A percentile compares a stretch with the other conserved stretches of the same genome.
Conservation (phyloP, 2,329 filamentous ascomycete genomes). For the Pseudodiploospora longispora region DNA sequence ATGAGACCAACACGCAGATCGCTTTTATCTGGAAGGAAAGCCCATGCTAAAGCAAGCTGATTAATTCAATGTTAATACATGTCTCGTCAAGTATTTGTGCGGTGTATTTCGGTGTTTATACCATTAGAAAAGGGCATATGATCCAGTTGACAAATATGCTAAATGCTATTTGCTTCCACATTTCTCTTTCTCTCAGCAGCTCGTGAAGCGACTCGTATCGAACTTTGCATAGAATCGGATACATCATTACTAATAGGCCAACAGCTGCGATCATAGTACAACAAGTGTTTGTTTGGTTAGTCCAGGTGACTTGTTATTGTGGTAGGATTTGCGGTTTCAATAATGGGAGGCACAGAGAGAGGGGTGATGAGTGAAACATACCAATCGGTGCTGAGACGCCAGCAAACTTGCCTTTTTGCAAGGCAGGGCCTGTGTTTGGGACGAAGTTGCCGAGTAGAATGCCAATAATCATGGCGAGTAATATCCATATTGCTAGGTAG, state of each 20-base stretch:
- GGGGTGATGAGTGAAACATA: constrained; percentile 17
- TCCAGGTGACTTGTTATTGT: no score
- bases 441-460: constrained; percentile 72
- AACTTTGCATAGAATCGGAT: constrained; percentile 82
- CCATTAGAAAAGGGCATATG: constrained; percentile 73
- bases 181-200: constrained; percentile 48
- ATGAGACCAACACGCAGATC: constrained; percentile 60
- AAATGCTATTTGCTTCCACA: constrained; percentile 75
- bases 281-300: not conserved
- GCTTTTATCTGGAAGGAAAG: constrained; percentile 51
- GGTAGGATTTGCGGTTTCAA: no score
- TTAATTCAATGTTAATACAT: no score
- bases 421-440: constrained; percentile 46
- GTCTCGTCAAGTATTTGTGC: no score
- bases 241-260: constrained; percentile 86
- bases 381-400: constrained; percentile 59
- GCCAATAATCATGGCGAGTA: constrained; percentile 68
- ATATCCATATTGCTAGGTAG: constrained; percentile 62
- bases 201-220: constrained; percentile 66
- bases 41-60: constrained; percentile 59
- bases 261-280: constrained; percentile 42
- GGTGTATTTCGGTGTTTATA: constrained; percentile 23
- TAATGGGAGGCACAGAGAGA: not conserved
- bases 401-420: constrained; percentile 66
- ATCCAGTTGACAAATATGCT: constrained; percentile 76